Conservation (phyloP, 768 basidiomycete genomes). For the Symmetrospora coprosmae region DNA sequence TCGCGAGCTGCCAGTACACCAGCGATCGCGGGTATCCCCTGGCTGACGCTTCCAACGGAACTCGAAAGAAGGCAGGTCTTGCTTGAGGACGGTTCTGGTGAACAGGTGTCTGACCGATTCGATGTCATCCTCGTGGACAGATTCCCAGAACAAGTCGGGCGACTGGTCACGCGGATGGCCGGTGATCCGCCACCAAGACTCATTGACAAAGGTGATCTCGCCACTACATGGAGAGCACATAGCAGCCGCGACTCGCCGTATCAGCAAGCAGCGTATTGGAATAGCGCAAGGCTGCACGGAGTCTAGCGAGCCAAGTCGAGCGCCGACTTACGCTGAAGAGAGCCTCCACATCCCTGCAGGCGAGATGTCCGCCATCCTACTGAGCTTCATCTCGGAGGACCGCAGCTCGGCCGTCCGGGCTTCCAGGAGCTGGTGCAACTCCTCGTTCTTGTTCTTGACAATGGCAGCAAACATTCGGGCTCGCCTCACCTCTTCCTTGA, state of each 20-base stretch:
- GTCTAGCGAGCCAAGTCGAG: too few species aligned
- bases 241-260: too few species aligned
- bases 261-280: too few species aligned
- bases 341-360: constrained; percentile 17
- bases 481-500: constrained; percentile 4
- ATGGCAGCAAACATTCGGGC: constrained; percentile 11
- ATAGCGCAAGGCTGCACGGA: too few species aligned
- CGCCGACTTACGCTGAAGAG: too few species aligned
- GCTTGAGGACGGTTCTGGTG: neutral
- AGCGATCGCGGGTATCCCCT: neutral
- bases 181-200: constrained; percentile 11
- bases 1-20: neutral
- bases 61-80: neutral
- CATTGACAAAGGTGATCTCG: constrained; percentile 8
- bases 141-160: neutral
- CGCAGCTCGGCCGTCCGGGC: constrained; percentile 6
- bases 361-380: constrained; percentile 12
- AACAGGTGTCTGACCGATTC: neutral
- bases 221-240: neutral
- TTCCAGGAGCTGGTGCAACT: neutral
- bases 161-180: neutral
- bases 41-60: constrained; percentile 9
- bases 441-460: constrained; percentile 16
- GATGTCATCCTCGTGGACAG: constrained; percentile 7
- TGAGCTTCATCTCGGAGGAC: constrained; percentile 1